Evolutionary conservation across 441 rosid species (phyloP).

Genomic region (Erodium trifolium): DNA sequence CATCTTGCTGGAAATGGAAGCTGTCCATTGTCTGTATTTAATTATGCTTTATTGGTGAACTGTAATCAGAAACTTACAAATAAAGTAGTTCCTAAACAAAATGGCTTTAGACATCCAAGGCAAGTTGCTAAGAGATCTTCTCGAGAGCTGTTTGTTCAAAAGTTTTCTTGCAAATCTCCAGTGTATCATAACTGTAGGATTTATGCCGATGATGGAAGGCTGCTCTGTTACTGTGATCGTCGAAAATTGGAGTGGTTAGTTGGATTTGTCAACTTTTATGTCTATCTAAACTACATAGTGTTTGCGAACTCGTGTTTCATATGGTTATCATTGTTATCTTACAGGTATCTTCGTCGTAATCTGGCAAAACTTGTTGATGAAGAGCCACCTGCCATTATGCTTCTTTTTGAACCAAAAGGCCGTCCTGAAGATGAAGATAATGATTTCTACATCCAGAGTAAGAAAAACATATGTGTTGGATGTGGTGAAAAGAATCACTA

Average conservation of each 20-base stretch:
- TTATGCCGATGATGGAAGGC: conserved; percentile 80
- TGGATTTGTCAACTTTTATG: conserved; percentile 14
- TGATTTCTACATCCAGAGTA: conserved; percentile 89
- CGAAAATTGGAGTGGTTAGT: conserved; percentile 88
- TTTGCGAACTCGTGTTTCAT: conserved; percentile 13
- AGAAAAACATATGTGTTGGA: conserved; percentile 85
- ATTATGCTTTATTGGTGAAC: conserved; percentile 56
- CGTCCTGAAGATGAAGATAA: conserved; percentile 95
- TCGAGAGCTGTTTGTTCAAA: conserved; percentile 69
- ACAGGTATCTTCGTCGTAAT: conserved; percentile 72
- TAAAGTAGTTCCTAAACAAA: conserved; percentile 40
- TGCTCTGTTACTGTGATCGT: conserved; percentile 87
- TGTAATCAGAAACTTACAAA: conserved; percentile 34
- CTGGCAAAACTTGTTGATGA: conserved; percentile 80
- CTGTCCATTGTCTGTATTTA: conserved; percentile 61
- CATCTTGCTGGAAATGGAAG: conserved; percentile 68
- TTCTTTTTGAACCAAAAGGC: conserved; percentile 91
- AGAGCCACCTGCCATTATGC: conserved; percentile 77
- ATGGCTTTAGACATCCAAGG: conserved; percentile 42
- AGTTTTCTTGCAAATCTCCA: conserved; percentile 94
- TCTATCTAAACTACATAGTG: conserved; percentile 14
- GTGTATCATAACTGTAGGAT: conserved; percentile 93
- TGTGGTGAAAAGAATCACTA: conserved; percentile 95
- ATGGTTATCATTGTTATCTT: conserved; percentile 13
- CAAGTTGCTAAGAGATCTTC: conserved; percentile 64